Base-by-base conservation (phyloP, 73 alveolate species). In the Stentor roeselii region DNA sequence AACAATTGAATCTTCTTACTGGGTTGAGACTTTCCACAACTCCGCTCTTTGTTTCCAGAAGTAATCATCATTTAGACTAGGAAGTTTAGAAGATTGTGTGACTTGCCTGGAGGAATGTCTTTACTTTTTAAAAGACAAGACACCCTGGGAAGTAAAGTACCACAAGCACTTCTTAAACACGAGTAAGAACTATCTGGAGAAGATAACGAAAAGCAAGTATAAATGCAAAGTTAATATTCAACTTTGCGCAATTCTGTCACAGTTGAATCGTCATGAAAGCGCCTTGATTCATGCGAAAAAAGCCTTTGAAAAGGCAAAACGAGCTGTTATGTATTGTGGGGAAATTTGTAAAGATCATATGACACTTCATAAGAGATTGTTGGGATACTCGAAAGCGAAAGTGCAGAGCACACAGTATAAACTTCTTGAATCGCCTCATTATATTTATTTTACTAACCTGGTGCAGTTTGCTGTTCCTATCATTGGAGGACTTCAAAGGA, bases 191-290 rank as follows among this genome's bases (percentile, higher is more conserved):
- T 61, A 30, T 14, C 76, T 89, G 1, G 75, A 82, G 34, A 83
- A 91, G 39, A 78, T 95, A 36, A 86, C 86, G 86, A 95, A 95
- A 84, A 86, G 86, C 83, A 82, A 97, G 78, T 95, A 92, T 78
- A 83, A 91, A 78, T 93, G 97, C 61, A 95, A 95, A 84, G 86
- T 89, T 83, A 95, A 93, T 85, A 89, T 95, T 31, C 98, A 95
- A 84, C 89, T 95, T 84, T 95, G 99, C 82, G 99, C 99, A 21
- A 97, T 93, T 3, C 87, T 95, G 21, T 82, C 91, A 31, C 90
- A 95, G 84, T 92, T 94, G 59, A 95, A 93, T 78, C 85, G 91
- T 41, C 98, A 95, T 74, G 83, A 88, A 37, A 96, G 90, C 59
- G 98, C 98, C 2, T 87, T 95, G 37, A 82, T 85, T 75, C 98